These are phyloP conservation scores for Colletotrichum simmondsii DNA, from an alignment of 2,329 filamentous ascomycete genomes.

Conservation along the genomic window DNA sequence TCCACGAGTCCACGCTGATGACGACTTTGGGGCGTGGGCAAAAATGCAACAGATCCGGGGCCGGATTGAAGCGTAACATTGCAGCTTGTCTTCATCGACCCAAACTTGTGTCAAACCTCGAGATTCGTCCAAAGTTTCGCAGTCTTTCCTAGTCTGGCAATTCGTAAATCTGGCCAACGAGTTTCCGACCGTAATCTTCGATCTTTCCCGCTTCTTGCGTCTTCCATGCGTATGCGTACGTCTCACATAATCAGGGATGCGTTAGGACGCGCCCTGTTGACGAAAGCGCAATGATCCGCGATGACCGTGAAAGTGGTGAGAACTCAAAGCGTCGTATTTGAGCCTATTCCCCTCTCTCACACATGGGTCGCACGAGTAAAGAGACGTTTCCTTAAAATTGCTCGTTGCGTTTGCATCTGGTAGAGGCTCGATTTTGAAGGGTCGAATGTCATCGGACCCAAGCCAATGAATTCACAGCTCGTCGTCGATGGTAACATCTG, in stretches of 20 bases:
- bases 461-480: background rate
- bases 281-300: background rate
- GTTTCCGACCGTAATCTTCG: background rate
- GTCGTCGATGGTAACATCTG: background rate
- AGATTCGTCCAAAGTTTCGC: background rate
- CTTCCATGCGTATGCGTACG: background rate
- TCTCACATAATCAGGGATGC: conserved; percentile 22
- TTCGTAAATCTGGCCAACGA: conserved; percentile 27
- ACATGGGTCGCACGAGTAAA: background rate
- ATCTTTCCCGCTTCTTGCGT: conserved; percentile 20
- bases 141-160: conserved; percentile 9
- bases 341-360: background rate
- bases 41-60: background rate
- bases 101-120: background rate
- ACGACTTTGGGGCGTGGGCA: background rate
- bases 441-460: background rate
- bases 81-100: background rate
- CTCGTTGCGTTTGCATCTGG: background rate
- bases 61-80: background rate
- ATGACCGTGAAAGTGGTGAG: background rate
- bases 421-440: background rate
- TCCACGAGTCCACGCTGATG: background rate
- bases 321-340: conserved; percentile 7
- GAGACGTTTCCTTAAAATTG: background rate
- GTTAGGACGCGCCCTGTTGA: background rate